Evolutionary conservation across 495 filamentous ascomycete genomes (phyloP).

Genomic region (Apodospora peruviana): DNA sequence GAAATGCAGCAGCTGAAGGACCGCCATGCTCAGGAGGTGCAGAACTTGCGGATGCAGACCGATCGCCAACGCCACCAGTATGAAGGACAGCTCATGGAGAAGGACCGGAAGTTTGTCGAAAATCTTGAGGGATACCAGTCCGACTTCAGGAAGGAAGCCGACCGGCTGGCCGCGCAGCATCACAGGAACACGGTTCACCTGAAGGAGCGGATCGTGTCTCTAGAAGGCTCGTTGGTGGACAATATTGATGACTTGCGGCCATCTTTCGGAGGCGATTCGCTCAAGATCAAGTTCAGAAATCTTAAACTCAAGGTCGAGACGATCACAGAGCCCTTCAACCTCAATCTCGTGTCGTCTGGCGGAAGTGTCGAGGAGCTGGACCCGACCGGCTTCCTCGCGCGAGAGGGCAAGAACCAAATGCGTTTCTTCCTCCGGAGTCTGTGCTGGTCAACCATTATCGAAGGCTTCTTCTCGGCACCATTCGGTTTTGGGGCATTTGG

Average conservation of each 20-base stretch:
- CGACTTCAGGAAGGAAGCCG: too few species aligned
- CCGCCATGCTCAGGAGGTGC: background rate
- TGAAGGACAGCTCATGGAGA: background rate
- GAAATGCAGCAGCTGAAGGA: background rate
- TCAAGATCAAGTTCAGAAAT: background rate
- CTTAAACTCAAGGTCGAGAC: constrained; percentile 18
- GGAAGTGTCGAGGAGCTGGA: constrained; percentile 5
- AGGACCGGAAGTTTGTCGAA: too few species aligned
- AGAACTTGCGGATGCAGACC: background rate
- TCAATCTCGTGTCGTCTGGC: constrained; percentile 3
- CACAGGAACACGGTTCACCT: background rate
- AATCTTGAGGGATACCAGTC: too few species aligned
- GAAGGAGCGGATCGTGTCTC: background rate
- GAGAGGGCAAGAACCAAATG: constrained; percentile 5
- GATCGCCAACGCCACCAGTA: background rate
- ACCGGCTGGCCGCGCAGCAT: too few species aligned
- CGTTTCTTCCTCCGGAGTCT: constrained; percentile 18
- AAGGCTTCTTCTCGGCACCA: constrained; percentile 26
- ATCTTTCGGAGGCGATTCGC: background rate
- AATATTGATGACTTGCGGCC: background rate
- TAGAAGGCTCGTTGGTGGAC: background rate
- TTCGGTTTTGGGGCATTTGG: constrained; percentile 28
- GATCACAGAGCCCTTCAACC: constrained; percentile 13
- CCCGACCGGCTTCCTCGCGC: constrained; percentile 11
- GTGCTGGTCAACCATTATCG: constrained; percentile 21